Evolutionary conservation across 768 basidiomycete species (phyloP), one percentile per base, ranked within the genome.

Genomic region (Megacollybia marginata): DNA sequence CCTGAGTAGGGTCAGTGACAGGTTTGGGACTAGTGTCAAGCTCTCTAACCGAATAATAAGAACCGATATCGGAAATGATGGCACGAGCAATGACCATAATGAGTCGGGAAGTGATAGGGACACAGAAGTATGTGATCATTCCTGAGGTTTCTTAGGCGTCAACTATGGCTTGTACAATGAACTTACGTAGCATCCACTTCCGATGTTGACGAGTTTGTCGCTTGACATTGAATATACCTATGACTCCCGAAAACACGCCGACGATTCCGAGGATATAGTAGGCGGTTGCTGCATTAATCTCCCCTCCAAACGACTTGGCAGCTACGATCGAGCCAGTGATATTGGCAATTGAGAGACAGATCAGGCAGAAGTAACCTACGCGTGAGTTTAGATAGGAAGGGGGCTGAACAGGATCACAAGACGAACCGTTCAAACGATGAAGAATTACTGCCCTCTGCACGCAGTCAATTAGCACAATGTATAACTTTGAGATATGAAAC

Each of bases 101-200:
- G 5, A 63, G 44, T 13, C 60, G 57, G 2, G 51, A 49, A 33
- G 56, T 53, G 35, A 63, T 56, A 0, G 48, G 47, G 15, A 46
- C 51, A 7, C 52, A 45, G 31, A 60, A 57, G 42, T 58, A 61
- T 2, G 44, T 46, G 15, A 63, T 59, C 49, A 54, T 52, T 19
- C 62, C 60, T 62, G 46, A 5, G 32, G 13, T 8, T 12, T 13
- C 15, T 6, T 55, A 9, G 53, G 45, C 15, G 18, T 15, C 15
- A 46, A 28, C 12, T n/a, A 43, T 47, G 34, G 10, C 15, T 19
- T 50, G 12, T n/a, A 47, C 5, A 31, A 43, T 32, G n/a, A 13
- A 55, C 62, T 38, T 51, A 63, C 62, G 55, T 4, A 63, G 52
- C 62, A 63, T 63, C 62, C 62, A 63, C 47, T 58, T 59, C 46